Evolutionary conservation across 2,329 filamentous ascomycete genomes (phyloP), one percentile per base, ranked within the genome.

Genomic region (Fonsecaea pugnacius): DNA sequence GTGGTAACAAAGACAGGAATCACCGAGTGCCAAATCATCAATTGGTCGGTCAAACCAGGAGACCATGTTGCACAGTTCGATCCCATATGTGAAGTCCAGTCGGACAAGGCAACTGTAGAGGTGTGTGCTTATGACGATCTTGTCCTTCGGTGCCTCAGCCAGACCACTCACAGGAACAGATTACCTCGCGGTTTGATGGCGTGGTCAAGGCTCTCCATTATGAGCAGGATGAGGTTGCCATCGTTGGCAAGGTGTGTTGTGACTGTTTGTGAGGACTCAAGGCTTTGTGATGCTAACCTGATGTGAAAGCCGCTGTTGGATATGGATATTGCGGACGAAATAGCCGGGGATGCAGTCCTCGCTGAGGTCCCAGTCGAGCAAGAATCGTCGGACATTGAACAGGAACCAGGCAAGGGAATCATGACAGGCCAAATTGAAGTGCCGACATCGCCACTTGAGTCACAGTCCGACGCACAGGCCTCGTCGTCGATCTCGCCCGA

Each of bases 21-120:
- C 74, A 92, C 95, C 75, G 95, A 99, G 80, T 96, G 95, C 75
- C 95, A 99, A 78, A 91, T 99, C 73, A 97, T 98, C 73, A 94
- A 98, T 81, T 99, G 95, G 95, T 99, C 97, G 76, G 94, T 99
- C 70, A 90, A 97, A 78, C 92, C 95, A 54, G 94, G 92, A 64
- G 94, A 95, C 46, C 88, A 90, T 64, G 92, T 99, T 71, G 93
- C 98, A 80, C 94, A 99, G 80, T 99, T 96, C 84, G 95, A 96
- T 71, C 95, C 93, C 66, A 85, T 99, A 57, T 98, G 95, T 79
- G 95, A 99, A 80, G 95, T 99, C 43, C 94, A 98, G 77, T 97
- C 92, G 73, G 95, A 99, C 80, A 99, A 99, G 78, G 95, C 95
- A 27, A 83, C 85, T 52, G 84, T 88, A n/a, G 85, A 98, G 63